Evolutionary conservation across 177 flowering plant genomes (phyloP).

Genomic region (Telopea speciosissima): DNA sequence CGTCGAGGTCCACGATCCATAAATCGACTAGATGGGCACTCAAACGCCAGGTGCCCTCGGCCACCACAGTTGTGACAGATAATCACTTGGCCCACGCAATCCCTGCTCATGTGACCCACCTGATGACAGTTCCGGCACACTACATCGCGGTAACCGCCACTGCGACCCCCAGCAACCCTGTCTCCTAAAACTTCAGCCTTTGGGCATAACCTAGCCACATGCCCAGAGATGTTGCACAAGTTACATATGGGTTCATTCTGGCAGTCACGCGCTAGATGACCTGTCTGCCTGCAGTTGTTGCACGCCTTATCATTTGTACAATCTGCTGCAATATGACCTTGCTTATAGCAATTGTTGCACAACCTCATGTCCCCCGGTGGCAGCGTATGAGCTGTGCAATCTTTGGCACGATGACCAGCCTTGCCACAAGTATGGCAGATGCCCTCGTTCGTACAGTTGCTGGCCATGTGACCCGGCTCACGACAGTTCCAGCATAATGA

Average conservation of each 20-base stretch:
- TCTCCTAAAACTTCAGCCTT: background rate
- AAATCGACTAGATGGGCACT: constrained; percentile 47
- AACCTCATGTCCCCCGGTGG: constrained; percentile 5
- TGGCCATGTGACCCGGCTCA: constrained; percentile 9
- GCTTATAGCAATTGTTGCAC: constrained; percentile 13
- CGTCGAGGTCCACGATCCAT: constrained; percentile 26
- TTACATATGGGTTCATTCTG: constrained; percentile 9
- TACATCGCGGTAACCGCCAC: constrained; percentile 17
- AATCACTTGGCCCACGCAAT: constrained; percentile 40
- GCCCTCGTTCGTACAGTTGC: constrained; percentile 7
- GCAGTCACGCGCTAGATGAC: constrained; percentile 8
- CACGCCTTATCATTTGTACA: constrained; percentile 10
- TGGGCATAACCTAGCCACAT: constrained; percentile 4
- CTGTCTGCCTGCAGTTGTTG: constrained; percentile 1
- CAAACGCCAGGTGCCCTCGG: constrained; percentile 43
- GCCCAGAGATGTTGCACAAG: constrained; percentile 11
- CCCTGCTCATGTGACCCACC: constrained; percentile 48
- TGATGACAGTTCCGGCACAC: constrained; percentile 44
- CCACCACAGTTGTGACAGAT: constrained; percentile 53
- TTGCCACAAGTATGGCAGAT: constrained; percentile 14
- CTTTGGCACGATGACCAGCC: constrained; percentile 12
- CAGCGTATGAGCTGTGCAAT: constrained; percentile 4
- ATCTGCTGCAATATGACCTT: constrained; percentile 7
- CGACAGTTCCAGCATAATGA: constrained; percentile 11
- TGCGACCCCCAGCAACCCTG: background rate